A percentile compares a stretch with the other conserved stretches of the same genome.
Conservation (phyloP, 306 rosid genomes). For the Vigna hirtella region DNA sequence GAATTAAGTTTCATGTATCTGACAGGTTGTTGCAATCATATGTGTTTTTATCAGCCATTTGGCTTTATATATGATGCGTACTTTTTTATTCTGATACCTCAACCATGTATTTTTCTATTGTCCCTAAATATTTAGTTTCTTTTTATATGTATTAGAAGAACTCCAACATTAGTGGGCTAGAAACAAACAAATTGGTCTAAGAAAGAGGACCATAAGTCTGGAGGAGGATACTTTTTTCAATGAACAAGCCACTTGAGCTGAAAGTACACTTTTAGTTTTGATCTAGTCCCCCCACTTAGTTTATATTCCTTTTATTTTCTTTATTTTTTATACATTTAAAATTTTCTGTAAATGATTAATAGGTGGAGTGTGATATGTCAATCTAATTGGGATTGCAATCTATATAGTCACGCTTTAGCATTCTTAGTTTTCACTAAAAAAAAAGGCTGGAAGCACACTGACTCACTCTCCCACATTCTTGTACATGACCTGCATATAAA, state of each 20-base stretch:
- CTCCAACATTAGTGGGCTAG: neutral
- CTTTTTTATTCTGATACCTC: neutral
- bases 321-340: too few relatives aligned
- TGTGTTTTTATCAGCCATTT: neutral
- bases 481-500: neutral
- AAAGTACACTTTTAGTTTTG: neutral
- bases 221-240: neutral
- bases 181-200: neutral
- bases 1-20: neutral
- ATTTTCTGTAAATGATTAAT: too few relatives aligned
- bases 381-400: too few relatives aligned
- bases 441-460: neutral
- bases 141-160: neutral
- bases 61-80: neutral
- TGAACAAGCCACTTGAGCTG: neutral
- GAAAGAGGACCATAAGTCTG: neutral
- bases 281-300: too few relatives aligned
- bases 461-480: neutral
- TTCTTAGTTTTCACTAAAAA: too few relatives aligned
- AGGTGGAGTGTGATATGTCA: too few relatives aligned
- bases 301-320: too few relatives aligned
- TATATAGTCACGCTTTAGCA: too few relatives aligned
- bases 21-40: neutral
- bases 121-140: neutral
- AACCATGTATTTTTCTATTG: constrained; percentile 13